These are phyloP conservation scores for Diplodia intermedia DNA, from an alignment of 2,329 filamentous ascomycete genomes.

Conservation along the genomic window DNA sequence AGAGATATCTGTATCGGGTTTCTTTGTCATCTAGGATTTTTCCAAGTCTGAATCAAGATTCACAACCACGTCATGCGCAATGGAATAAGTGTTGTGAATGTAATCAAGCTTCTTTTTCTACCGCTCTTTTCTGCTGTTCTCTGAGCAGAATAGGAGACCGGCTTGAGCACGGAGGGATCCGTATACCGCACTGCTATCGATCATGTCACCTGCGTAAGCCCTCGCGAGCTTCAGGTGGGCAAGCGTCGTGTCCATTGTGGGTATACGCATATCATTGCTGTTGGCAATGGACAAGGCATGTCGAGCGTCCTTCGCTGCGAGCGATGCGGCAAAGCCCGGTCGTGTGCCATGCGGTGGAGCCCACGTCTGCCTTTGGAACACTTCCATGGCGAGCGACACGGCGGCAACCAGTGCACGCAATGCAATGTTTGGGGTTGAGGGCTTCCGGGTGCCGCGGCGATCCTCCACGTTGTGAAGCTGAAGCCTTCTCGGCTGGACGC, in stretches of 20 bases:
- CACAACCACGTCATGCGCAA: too few relatives aligned
- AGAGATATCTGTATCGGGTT: too few relatives aligned
- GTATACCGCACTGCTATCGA: constrained; percentile 1
- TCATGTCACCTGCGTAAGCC: not conserved
- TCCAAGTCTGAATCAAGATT: too few relatives aligned
- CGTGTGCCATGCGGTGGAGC: constrained; percentile 34
- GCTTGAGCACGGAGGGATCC: not conserved
- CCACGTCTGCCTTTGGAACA: constrained; percentile 14
- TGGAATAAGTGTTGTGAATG: too few relatives aligned
- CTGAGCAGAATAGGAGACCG: not conserved
- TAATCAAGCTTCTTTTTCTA: not conserved
- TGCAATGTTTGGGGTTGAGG: not conserved
- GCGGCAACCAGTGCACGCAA: not conserved
- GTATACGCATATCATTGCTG: not conserved
- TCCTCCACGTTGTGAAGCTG: constrained; percentile 5
- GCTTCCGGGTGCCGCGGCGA: not conserved
- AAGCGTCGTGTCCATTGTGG: not conserved
- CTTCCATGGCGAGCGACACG: not conserved
- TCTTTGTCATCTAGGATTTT: too few relatives aligned
- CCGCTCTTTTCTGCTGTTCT: not conserved
- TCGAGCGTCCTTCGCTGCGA: constrained; percentile 8
- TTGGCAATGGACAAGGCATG: constrained; percentile 2
- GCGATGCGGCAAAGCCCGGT: constrained; percentile 1
- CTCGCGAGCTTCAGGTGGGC: not conserved
- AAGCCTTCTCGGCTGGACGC: not conserved